Base-by-base conservation (phyloP, 257 asterid genomes). In the Nicotiana tabacum region DNA sequence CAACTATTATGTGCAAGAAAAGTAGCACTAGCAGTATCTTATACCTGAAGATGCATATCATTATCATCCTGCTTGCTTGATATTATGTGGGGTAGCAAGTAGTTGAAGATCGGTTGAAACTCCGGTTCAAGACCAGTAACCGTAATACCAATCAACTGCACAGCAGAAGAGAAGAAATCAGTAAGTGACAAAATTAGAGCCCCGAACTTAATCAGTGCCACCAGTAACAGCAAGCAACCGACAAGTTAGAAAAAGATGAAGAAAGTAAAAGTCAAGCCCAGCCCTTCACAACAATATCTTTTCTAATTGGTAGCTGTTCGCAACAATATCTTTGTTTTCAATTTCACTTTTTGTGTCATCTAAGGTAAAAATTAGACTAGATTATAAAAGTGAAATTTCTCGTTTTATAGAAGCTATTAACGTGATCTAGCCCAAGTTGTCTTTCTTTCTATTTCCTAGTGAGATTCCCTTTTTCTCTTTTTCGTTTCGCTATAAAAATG, bases 31-130 rank as follows among this genome's bases (percentile, higher is more conserved):
- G 70, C 61, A 62, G 86, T 79, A 51, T 81, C 68, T 84, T 83
- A 88, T 88, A 96, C 99, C 98, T 91, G 97, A 90, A 94, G 97
- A 91, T 96, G 97, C 90, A 90, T 85, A 87, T 93, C 97, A 83
- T 83, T 84, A 76, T 87, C 88, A 72, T 96, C 99, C 84, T 91
- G 97, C 88, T 92, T 94, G 89, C 92, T 92, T 39, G 97, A 90
- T 83, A 93, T 88, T 84, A 94, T 92, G 86, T 90, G 88, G 9
- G 98, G 97, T 67, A 96, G 87, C 90, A 96, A 89, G 89, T 90
- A 87, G 87, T 87, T 91, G 70, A 92, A 97, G 77, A 94, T 92
- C 37, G 98, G 90, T 84, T 92, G 99, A 86, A 96, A 94, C 88
- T 96, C 99, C 48, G 97, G 95, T 87, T 94, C 98, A 81, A 96